Evolutionary conservation across 352 stramenopile species (phyloP), one percentile per base, ranked within the genome.

Genomic region (Globisporangium echinulatum): DNA sequence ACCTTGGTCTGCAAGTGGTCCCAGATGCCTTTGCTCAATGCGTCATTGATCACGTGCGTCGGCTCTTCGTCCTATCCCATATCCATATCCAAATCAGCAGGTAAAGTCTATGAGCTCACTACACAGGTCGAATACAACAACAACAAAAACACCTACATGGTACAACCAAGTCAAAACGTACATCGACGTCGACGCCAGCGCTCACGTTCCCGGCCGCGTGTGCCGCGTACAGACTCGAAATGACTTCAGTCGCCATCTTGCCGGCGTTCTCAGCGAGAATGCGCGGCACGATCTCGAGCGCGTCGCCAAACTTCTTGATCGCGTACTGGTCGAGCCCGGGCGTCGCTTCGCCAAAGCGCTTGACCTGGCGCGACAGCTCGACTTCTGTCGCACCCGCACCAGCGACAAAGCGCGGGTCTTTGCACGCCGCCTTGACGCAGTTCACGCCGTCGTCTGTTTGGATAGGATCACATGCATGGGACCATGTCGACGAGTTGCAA

Each of bases 281-380:
- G 38, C 96, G 85, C 9, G 97, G 96, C 43, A 99, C 90, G 46
- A 99, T 90, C 74, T 99, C 96, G 38, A 99, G 83, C 25, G 97
- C 96, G 56, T 99, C 97, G 54, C 92, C 97, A 77, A 99, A 99
- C 72, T 99, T 98, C 63, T 97, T 96, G 74, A 99, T 99, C 58
- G 97, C 96, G 77, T 99, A 99, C 79, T 99, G 97, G 72, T 99
- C 97, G 56, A 99, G 85, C 25, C 97, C 97, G 2, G 96, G 91
- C 64, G 84, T 96, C n/a, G 91, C 90, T 61, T 99, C 93, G 17
- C 93, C 97, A 66, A 98, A 98, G 63, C 78, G 89, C 63, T 96
- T 86, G 52, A 99, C 87, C 64, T 96, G 88, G 56, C 95, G 85
- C 49, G 94, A 96, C 53, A 99, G 84, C 65, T 98, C 96, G 58